phyloP scores from a whole-genome alignment of 176 grass and related monocot genomes.

The Musa beccarii region DNA sequence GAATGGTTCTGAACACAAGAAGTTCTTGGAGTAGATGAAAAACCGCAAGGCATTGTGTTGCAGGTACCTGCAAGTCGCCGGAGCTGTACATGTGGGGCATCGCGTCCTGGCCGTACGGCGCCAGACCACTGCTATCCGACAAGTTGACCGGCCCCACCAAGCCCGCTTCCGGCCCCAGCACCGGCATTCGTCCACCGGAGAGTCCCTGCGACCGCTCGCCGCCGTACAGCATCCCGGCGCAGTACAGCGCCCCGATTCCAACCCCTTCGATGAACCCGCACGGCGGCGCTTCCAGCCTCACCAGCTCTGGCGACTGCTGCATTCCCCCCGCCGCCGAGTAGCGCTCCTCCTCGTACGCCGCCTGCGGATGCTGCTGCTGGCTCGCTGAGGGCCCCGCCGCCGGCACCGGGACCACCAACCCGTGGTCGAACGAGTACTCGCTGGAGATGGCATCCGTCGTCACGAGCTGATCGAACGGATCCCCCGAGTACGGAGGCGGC shows the following conservation, averaged over 20 bases:
- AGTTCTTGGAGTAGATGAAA: background rate
- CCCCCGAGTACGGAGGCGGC: background rate
- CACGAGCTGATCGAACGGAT: constrained; percentile 39
- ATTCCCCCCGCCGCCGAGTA: background rate
- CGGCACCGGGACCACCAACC: background rate
- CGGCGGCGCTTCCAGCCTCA: background rate
- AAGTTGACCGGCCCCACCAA: constrained; percentile 29
- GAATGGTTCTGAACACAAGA: background rate
- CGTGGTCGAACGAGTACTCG: constrained; percentile 12
- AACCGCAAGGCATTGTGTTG: background rate
- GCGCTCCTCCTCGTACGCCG: background rate
- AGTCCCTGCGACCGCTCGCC: background rate
- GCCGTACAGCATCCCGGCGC: background rate
- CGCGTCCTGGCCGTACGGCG: constrained; percentile 31
- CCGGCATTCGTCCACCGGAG: constrained; percentile 26
- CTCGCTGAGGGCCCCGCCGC: background rate
- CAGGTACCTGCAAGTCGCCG: constrained; percentile 26
- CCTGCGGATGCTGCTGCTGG: constrained; percentile 4
- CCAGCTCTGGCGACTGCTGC: background rate
- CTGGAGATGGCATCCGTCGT: constrained; percentile 19
- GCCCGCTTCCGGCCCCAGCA: constrained; percentile 18
- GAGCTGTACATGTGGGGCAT: constrained; percentile 34
- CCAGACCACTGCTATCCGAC: constrained; percentile 26
- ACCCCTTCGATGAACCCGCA: background rate
- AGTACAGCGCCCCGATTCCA: constrained; percentile 2